Conservation (phyloP, 2,329 filamentous ascomycete genomes). For the Ophiocordyceps camponoti-saundersi region DNA sequence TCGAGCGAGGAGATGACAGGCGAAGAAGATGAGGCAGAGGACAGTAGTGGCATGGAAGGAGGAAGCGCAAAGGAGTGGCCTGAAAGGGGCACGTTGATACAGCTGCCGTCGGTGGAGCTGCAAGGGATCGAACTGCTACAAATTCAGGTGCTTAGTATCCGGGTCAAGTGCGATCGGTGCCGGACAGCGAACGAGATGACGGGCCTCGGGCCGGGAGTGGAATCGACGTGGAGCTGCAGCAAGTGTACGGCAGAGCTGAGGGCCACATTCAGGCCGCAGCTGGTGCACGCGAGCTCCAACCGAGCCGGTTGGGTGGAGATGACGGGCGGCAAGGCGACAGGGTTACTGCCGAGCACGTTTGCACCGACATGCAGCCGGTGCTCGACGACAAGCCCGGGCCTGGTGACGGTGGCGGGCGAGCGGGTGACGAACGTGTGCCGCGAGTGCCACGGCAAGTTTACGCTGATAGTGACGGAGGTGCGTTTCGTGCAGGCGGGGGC, state of each 20-base stretch:
- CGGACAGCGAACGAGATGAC: conserved; percentile 56
- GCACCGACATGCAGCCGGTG: conserved; percentile 62
- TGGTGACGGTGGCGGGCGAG: conserved; percentile 59
- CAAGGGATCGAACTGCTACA: conserved; percentile 64
- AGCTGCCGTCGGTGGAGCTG: conserved; percentile 62
- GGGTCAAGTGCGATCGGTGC: conserved; percentile 64
- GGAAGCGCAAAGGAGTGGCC: conserved; percentile 14
- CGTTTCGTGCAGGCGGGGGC: conserved; percentile 43
- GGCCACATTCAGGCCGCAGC: conserved; percentile 43
- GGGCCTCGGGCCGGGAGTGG: conserved; percentile 38
- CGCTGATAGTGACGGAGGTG: conserved; percentile 60
- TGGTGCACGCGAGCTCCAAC: conserved; percentile 58
- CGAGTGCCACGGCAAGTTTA: conserved; percentile 65
- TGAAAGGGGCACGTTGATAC: conserved; percentile 59
- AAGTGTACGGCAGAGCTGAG: conserved; percentile 38
- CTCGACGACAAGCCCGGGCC: conserved; percentile 50
- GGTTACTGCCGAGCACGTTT: conserved; percentile 67
- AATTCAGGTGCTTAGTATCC: conserved; percentile 47
- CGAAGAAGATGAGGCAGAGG: conserved; percentile 3
- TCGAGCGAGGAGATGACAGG: conserved; percentile 15
- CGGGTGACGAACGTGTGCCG: conserved; percentile 59
- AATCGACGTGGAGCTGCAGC: conserved; percentile 36
- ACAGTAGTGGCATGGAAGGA: conserved; percentile 23
- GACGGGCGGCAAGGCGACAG: conserved; percentile 54
- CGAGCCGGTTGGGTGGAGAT: conserved; percentile 66